Conservation (phyloP, 805 yeast species). For the Starmerella geochares region DNA sequence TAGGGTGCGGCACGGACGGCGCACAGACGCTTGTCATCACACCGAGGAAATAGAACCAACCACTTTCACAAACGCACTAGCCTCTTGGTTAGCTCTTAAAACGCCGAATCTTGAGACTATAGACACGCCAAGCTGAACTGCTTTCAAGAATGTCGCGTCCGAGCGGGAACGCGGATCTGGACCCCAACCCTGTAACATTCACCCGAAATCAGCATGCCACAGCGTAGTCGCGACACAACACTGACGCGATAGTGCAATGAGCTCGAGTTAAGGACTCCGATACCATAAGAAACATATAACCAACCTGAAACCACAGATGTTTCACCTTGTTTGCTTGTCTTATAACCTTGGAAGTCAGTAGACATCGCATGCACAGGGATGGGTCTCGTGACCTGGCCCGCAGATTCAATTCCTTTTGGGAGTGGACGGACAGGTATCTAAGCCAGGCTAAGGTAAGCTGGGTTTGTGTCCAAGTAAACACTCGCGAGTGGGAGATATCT, state of each 20-base stretch:
- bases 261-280: too few relatives aligned
- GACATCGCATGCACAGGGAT: background rate
- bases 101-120: too few relatives aligned
- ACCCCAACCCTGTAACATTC: background rate
- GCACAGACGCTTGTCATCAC: background rate
- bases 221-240: background rate
- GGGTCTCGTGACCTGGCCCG: conserved; percentile 1
- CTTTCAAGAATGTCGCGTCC: too few relatives aligned
- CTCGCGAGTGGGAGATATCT: background rate
- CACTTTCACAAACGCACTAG: too few relatives aligned
- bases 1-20: background rate
- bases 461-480: conserved; percentile 1
- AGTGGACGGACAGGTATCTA: conserved; percentile 2
- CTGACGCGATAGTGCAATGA: too few relatives aligned
- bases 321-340: too few relatives aligned
- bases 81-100: too few relatives aligned
- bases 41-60: too few relatives aligned
- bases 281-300: too few relatives aligned
- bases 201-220: background rate
- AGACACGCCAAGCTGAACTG: too few relatives aligned
- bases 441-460: conserved; percentile 10
- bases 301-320: too few relatives aligned
- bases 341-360: too few relatives aligned
- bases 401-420: conserved; percentile 7
- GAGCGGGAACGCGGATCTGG: background rate